Percentiles rank a stretch among this genome's conserved stretches.
phyloP scores from a whole-genome alignment of 2,329 filamentous ascomycete species.

The Colletotrichum australisinense region DNA sequence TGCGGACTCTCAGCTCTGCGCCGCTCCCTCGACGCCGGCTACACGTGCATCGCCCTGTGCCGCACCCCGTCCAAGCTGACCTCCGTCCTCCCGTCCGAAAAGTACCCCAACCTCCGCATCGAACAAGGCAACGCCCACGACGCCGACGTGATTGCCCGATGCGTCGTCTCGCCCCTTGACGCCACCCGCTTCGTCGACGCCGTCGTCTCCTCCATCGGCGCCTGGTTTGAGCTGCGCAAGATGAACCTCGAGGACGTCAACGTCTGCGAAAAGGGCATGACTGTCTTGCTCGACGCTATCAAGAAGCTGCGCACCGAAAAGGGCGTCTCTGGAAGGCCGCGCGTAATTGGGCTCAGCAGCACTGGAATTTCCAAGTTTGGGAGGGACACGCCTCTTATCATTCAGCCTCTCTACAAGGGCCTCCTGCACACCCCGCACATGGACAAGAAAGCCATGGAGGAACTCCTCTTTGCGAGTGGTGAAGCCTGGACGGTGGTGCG shows the following conservation, averaged over 20 bases:
- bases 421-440: conserved; percentile 50
- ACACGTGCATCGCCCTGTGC: conserved; percentile 60
- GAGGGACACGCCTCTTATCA: conserved; percentile 52
- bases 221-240: conserved; percentile 44
- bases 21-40: conserved; percentile 56
- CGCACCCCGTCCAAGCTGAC: conserved; percentile 62
- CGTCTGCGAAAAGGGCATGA: conserved; percentile 59
- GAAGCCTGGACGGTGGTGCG: conserved; percentile 47
- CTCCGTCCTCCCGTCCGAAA: conserved; percentile 44
- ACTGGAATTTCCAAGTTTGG: conserved; percentile 54
- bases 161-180: conserved; percentile 45
- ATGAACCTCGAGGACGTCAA: conserved; percentile 56
- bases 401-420: conserved; percentile 54
- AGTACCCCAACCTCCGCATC: conserved; percentile 53
- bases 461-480: conserved; percentile 41
- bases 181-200: conserved; percentile 53
- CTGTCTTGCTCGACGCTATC: conserved; percentile 54
- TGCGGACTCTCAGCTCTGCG: conserved; percentile 59
- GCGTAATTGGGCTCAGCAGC: conserved; percentile 52
- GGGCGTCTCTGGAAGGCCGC: conserved; percentile 43
- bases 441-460: conserved; percentile 60
- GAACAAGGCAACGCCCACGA: conserved; percentile 61
- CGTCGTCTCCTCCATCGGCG: conserved; percentile 61
- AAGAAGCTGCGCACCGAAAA: conserved; percentile 40
- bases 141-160: conserved; percentile 47